Evolutionary conservation across 495 filamentous ascomycete species (phyloP).

Genomic region (Clohesyomyces aquaticus): DNA sequence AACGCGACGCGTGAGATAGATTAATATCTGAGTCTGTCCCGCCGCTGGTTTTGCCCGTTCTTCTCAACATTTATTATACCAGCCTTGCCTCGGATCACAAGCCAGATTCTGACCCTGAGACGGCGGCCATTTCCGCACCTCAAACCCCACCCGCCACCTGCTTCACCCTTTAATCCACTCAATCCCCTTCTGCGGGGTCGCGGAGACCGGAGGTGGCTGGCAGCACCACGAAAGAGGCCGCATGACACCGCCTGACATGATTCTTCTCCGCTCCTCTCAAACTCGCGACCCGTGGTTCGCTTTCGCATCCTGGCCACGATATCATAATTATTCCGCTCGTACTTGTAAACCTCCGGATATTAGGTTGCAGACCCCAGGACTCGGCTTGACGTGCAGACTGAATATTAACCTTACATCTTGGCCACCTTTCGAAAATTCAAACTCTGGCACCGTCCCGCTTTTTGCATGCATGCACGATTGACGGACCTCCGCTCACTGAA

Average conservation of each 20-base stretch:
- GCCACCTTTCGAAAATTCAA: no score
- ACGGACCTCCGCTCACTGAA: constrained; percentile 14
- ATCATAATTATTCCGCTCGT: background rate
- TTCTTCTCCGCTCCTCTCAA: constrained; percentile 2
- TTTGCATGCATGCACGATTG: constrained; percentile 14
- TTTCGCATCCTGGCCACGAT: constrained; percentile 1
- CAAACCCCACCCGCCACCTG: background rate
- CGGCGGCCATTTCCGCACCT: constrained; percentile 6
- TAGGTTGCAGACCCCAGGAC: background rate
- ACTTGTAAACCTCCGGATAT: background rate
- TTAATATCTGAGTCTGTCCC: constrained; percentile 15
- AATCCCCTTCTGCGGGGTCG: background rate
- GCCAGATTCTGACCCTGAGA: constrained; percentile 29
- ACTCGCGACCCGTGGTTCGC: background rate
- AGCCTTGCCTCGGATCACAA: constrained; percentile 26
- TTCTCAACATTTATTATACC: constrained; percentile 24
- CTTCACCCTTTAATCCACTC: constrained; percentile 4
- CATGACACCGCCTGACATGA: background rate
- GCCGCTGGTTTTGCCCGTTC: background rate
- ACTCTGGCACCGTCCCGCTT: background rate
- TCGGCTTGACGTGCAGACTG: no score
- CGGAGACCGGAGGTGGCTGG: background rate
- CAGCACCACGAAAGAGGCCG: background rate
- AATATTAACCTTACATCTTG: no score
- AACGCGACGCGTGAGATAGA: constrained; percentile 29